Percentiles rank a stretch among this genome's conserved stretches.
phyloP scores from a whole-genome alignment of 495 filamentous ascomycete species.

The Neurospora africana region DNA sequence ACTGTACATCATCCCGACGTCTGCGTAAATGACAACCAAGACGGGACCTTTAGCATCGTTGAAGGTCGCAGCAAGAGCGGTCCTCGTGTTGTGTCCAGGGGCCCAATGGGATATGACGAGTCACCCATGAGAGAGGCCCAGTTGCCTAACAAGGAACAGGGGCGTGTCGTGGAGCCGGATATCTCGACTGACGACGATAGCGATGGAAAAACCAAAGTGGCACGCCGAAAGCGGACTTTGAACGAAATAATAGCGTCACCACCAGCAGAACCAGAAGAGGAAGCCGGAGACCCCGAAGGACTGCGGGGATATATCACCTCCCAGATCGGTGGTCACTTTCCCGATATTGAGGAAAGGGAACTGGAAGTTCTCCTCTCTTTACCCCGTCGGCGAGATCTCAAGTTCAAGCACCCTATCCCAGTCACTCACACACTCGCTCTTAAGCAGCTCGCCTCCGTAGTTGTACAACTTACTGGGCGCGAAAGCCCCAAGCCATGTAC shows the following conservation, averaged over 20 bases:
- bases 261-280: background rate
- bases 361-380: background rate
- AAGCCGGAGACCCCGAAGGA: background rate
- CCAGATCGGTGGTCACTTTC: background rate
- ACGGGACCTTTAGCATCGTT: slow-evolving; percentile 3
- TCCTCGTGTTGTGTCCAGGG: background rate
- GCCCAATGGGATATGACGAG: background rate
- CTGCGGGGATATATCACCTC: background rate
- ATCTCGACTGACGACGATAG: background rate
- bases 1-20: background rate
- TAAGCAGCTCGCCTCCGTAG: background rate
- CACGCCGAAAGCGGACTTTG: background rate
- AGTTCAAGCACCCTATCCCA: background rate
- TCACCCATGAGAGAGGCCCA: background rate
- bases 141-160: background rate
- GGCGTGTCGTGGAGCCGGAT: too few relatives aligned
- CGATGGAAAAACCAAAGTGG: background rate
- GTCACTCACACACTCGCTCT: background rate
- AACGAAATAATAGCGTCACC: background rate
- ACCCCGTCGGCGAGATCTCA: background rate
- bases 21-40: slow-evolving; percentile 5
- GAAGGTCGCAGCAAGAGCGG: background rate
- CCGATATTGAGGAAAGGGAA: background rate
- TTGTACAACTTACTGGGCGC: slow-evolving; percentile 5
- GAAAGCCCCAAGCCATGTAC: background rate